These are phyloP conservation scores for Geotrichum reessii DNA, from an alignment of 1,139 yeast genomes.

Conservation along the genomic window DNA sequence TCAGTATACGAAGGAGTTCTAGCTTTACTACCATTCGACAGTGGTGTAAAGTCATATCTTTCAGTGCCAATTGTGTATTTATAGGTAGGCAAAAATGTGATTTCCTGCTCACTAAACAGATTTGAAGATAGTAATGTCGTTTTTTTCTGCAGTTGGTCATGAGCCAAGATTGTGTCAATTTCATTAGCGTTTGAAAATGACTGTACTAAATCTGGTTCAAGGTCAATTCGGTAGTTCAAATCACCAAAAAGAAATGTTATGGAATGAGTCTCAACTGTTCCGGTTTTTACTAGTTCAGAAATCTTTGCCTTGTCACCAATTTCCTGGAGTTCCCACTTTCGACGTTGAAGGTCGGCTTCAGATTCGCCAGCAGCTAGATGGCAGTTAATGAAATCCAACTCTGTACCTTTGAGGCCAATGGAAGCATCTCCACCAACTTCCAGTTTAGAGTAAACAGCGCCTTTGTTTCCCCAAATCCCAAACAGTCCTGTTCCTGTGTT, in stretches of 20 bases:
- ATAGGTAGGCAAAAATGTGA: slow-evolving; percentile 67
- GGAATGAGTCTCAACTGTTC: not conserved
- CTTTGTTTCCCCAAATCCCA: slow-evolving; percentile 57
- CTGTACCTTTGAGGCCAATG: slow-evolving; percentile 37
- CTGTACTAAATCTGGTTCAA: slow-evolving; percentile 41
- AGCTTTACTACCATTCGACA: slow-evolving; percentile 30
- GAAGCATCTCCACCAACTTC: slow-evolving; percentile 31
- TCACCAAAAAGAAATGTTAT: slow-evolving; percentile 62
- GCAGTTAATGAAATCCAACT: slow-evolving; percentile 51
- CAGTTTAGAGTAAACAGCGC: slow-evolving; percentile 44
- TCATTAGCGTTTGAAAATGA: slow-evolving; percentile 26
- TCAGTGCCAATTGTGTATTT: slow-evolving; percentile 43
- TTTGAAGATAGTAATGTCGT: not conserved
- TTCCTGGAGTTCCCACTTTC: slow-evolving; percentile 44
- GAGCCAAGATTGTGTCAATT: slow-evolving; percentile 45
- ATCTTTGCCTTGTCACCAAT: slow-evolving; percentile 33
- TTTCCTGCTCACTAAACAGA: slow-evolving; percentile 52
- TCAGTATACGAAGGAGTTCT: slow-evolving; percentile 81
- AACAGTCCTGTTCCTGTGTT: slow-evolving; percentile 52
- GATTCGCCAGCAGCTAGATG: slow-evolving; percentile 73
- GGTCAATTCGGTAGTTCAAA: slow-evolving; percentile 59
- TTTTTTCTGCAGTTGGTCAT: slow-evolving; percentile 48
- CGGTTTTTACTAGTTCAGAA: slow-evolving; percentile 22
- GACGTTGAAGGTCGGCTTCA: slow-evolving; percentile 38
- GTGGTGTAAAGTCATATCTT: slow-evolving; percentile 42